A percentile compares a stretch with the other conserved stretches of the same genome.
These are phyloP conservation scores for Gloeostereum incarnatum DNA, from an alignment of 768 basidiomycete genomes.

Conservation along the genomic window DNA sequence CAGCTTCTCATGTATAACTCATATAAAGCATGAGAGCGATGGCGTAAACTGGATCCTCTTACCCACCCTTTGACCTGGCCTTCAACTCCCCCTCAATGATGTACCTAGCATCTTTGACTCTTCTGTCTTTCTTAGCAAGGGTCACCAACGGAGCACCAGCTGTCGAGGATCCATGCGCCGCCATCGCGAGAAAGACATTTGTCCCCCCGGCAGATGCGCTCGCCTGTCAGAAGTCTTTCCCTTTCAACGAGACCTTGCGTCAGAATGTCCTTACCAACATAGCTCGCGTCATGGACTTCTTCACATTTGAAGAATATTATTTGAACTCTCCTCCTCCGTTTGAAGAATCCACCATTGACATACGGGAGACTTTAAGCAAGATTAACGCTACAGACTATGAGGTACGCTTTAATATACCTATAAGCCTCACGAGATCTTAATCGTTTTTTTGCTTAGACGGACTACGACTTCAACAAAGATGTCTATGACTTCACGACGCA, in stretches of 20 bases:
- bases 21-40: too few species aligned
- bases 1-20: too few species aligned
- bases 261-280: slow-evolving; percentile 41
- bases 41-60: too few species aligned
- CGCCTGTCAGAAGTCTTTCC: slow-evolving; percentile 48
- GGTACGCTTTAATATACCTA: slow-evolving; percentile 17
- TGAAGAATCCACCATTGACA: slow-evolving; percentile 46
- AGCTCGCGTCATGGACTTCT: slow-evolving; percentile 41
- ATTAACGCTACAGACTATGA: slow-evolving; percentile 39
- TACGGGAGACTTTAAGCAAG: slow-evolving; percentile 35
- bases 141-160: slow-evolving; percentile 1
- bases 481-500: slow-evolving; percentile 45
- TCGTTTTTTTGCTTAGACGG: slow-evolving; percentile 30
- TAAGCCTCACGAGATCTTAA: neutral
- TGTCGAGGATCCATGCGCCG: slow-evolving; percentile 7
- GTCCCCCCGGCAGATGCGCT: slow-evolving; percentile 43
- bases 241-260: slow-evolving; percentile 46
- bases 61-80: too few species aligned
- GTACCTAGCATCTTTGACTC: too few species aligned
- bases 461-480: slow-evolving; percentile 56
- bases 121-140: too few species aligned
- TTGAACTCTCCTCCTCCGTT: slow-evolving; percentile 41
- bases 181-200: slow-evolving; percentile 27
- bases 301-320: slow-evolving; percentile 44
- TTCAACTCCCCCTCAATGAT: too few species aligned